Conservation (phyloP, 2,329 filamentous ascomycete genomes). For the Tolypocladium tundrense region DNA sequence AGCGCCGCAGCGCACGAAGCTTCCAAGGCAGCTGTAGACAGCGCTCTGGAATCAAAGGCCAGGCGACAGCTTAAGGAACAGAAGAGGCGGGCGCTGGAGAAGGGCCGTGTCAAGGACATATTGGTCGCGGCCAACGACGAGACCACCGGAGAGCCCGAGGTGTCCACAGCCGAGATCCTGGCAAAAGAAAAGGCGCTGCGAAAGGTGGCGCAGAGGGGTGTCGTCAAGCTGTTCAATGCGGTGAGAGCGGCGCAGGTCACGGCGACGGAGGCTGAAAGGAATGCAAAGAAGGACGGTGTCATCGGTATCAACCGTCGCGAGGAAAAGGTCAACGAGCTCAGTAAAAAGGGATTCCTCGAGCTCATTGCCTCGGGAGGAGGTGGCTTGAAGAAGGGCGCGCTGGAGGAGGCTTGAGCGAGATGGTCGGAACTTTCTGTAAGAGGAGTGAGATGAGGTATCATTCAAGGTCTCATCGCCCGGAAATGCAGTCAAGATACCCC, state of each 20-base stretch:
- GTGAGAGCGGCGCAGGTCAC: conserved; percentile 88
- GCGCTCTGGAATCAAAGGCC: conserved; percentile 73
- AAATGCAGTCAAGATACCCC: conserved; percentile 7
- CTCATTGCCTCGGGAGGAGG: conserved; percentile 63
- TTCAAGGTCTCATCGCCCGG: conserved; percentile 2
- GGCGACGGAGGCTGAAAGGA: conserved; percentile 65
- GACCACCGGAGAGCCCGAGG: conserved; percentile 28
- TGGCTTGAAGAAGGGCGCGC: conserved; percentile 44
- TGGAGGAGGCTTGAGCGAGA: conserved; percentile 39
- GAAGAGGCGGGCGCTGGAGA: conserved; percentile 69
- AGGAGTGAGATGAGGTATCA: conserved; percentile 6
- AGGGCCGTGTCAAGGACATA: conserved; percentile 81
- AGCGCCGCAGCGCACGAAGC: conserved; percentile 65
- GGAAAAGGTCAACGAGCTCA: conserved; percentile 90
- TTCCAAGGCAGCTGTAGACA: conserved; percentile 61
- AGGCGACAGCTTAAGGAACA: conserved; percentile 69
- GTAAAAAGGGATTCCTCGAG: conserved; percentile 91
- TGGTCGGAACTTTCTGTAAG: conserved; percentile 14
- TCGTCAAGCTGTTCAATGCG: conserved; percentile 93
- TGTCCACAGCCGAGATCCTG: conserved; percentile 43
- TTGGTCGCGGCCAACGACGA: conserved; percentile 52
- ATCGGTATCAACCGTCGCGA: conserved; percentile 72
- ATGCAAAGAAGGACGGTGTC: conserved; percentile 59
- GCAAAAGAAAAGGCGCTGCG: conserved; percentile 71
- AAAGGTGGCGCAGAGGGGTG: conserved; percentile 85